Conservation (phyloP, 495 filamentous ascomycete genomes). For the Podospora bellae-mahoneyi region DNA sequence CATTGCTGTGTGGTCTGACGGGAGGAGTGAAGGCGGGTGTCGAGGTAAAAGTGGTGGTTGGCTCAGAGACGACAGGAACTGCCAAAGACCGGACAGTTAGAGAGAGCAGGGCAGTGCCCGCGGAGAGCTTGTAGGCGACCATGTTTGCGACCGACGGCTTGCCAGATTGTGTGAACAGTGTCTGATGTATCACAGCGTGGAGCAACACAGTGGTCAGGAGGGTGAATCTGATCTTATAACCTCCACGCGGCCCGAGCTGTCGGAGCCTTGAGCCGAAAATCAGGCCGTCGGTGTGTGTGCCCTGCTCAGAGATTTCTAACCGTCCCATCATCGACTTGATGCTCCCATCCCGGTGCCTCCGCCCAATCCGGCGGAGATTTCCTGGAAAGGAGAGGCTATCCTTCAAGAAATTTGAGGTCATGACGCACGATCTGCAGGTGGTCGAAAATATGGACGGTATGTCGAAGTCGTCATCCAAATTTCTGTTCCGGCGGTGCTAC, state of each 20-base stretch:
- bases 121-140: constrained; percentile 19
- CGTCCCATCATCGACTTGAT: neutral
- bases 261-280: neutral
- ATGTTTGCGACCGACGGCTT: constrained; percentile 6
- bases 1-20: constrained; percentile 33
- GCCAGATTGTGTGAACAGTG: neutral
- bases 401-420: neutral
- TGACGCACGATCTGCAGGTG: neutral
- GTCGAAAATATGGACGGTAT: neutral
- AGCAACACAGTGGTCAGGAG: neutral
- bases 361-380: neutral
- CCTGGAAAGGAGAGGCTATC: neutral
- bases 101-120: constrained; percentile 23
- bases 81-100: constrained; percentile 21
- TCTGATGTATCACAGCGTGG: neutral
- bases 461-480: neutral
- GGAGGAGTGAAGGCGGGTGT: constrained; percentile 23
- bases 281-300: neutral
- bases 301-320: neutral
- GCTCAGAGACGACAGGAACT: constrained; percentile 36
- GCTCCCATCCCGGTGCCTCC: neutral
- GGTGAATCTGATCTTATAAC: constrained; percentile 4
- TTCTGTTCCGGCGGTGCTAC: neutral
- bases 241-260: neutral
- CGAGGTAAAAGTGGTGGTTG: constrained; percentile 36